Conservation (phyloP, 2,329 filamentous ascomycete species). For the Cryphonectria nitschkei region DNA sequence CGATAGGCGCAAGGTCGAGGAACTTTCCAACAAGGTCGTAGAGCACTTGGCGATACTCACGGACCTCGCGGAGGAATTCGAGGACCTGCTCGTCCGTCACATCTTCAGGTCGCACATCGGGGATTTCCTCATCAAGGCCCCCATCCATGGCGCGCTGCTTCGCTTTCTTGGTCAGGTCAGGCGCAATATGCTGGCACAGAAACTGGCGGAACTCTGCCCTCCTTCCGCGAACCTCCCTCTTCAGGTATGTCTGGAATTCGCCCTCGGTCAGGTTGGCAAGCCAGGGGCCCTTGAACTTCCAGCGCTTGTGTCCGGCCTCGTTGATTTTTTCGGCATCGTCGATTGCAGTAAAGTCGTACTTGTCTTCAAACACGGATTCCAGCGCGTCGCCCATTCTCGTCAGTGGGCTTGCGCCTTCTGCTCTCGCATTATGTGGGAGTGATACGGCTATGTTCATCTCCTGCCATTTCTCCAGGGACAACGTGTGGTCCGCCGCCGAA, state of each 20-base stretch:
- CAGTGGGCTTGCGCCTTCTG: not conserved
- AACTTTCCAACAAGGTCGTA: constrained; percentile 62
- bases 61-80: constrained; percentile 56
- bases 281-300: constrained; percentile 71
- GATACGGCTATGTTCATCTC: constrained; percentile 77
- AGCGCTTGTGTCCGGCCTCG: constrained; percentile 53
- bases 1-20: constrained; percentile 63
- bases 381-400: constrained; percentile 33
- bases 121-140: constrained; percentile 38
- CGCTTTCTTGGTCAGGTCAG: constrained; percentile 47
- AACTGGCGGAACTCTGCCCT: constrained; percentile 59
- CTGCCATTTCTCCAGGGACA: constrained; percentile 84
- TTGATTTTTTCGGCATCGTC: constrained; percentile 37
- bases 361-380: constrained; percentile 64
- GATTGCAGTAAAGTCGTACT: constrained; percentile 56
- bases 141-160: constrained; percentile 43
- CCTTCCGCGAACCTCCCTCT: constrained; percentile 55
- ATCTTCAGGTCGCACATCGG: constrained; percentile 40
- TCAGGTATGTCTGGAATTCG: constrained; percentile 60
- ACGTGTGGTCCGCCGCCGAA: constrained; percentile 78
- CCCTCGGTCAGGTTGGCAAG: constrained; percentile 65
- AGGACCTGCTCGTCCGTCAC: constrained; percentile 57
- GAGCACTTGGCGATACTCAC: constrained; percentile 53
- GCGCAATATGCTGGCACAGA: constrained; percentile 53
- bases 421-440: constrained; percentile 42